These are phyloP conservation scores for Aspergillus leporis DNA, from an alignment of 495 filamentous ascomycete genomes.

Conservation along the genomic window DNA sequence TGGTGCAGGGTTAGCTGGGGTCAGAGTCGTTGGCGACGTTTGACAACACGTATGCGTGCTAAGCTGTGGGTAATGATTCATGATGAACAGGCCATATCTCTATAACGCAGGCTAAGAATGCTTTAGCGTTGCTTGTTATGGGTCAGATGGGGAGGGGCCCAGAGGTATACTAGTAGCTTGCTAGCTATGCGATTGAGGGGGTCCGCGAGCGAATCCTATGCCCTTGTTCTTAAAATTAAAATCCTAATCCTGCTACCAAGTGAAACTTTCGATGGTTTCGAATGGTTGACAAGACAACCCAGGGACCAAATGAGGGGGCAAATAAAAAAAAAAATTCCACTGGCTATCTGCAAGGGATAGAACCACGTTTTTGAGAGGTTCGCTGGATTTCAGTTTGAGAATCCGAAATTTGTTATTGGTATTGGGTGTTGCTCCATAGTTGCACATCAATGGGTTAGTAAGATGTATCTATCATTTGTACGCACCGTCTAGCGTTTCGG, in stretches of 20 bases:
- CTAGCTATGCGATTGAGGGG: background rate
- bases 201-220: background rate
- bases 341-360: constrained; percentile 13
- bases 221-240: background rate
- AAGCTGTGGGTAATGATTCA: constrained; percentile 4
- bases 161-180: constrained; percentile 5
- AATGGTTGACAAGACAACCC: background rate
- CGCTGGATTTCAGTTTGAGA: background rate
- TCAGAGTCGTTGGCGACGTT: constrained; percentile 13
- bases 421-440: background rate
- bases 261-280: constrained; percentile 11
- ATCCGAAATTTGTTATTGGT: background rate
- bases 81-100: constrained; percentile 7
- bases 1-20: constrained; percentile 3
- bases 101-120: constrained; percentile 7
- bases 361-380: constrained; percentile 18
- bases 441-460: background rate
- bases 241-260: background rate
- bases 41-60: constrained; percentile 15
- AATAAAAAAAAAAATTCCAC: background rate
- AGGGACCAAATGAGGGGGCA: background rate
- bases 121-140: constrained; percentile 6
- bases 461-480: background rate
- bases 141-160: constrained; percentile 9
- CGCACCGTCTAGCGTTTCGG: background rate